These are phyloP conservation scores for Lipomyces yamadae DNA, from an alignment of 805 yeast genomes.

Conservation along the genomic window DNA sequence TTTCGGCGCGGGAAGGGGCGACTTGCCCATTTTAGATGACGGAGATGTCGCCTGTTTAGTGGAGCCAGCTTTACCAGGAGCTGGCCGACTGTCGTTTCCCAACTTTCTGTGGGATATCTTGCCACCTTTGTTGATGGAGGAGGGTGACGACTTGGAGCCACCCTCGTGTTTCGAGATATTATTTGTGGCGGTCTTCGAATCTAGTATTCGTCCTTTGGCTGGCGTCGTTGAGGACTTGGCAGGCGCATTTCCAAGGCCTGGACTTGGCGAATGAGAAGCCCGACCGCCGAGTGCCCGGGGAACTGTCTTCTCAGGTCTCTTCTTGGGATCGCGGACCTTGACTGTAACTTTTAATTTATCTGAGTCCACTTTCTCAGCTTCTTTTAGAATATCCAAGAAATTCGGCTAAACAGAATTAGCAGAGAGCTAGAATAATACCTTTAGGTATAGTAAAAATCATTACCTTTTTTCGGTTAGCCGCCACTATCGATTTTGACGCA, in stretches of 20 bases:
- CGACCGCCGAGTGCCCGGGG: conserved; percentile 2
- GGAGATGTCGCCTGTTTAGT: not conserved
- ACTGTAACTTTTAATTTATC: conserved; percentile 51
- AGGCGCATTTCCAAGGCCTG: not conserved
- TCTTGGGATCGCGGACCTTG: conserved; percentile 45
- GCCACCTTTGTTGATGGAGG: not conserved
- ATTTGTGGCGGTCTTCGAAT: not conserved
- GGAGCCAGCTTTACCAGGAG: not conserved
- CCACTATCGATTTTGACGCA: not conserved
- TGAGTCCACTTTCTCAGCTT: conserved; percentile 65
- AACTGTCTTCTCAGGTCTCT: conserved; percentile 16
- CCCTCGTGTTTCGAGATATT: not conserved
- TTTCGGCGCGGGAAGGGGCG: not conserved
- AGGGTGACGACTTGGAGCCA: not conserved
- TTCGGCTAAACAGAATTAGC: conserved; percentile 49
- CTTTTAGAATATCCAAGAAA: conserved; percentile 70
- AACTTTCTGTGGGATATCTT: not conserved
- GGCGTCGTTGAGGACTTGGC: not conserved
- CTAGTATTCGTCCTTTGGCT: not conserved
- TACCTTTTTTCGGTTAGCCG: conserved; percentile 1
- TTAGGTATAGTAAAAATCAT: not conserved
- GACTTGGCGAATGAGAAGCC: conserved; percentile 1
- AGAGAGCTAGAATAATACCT: not conserved
- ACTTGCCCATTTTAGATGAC: not conserved
- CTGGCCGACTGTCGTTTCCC: not conserved